These are phyloP conservation scores for Penicillium canariense DNA, from an alignment of 495 filamentous ascomycete genomes.

Conservation along the genomic window DNA sequence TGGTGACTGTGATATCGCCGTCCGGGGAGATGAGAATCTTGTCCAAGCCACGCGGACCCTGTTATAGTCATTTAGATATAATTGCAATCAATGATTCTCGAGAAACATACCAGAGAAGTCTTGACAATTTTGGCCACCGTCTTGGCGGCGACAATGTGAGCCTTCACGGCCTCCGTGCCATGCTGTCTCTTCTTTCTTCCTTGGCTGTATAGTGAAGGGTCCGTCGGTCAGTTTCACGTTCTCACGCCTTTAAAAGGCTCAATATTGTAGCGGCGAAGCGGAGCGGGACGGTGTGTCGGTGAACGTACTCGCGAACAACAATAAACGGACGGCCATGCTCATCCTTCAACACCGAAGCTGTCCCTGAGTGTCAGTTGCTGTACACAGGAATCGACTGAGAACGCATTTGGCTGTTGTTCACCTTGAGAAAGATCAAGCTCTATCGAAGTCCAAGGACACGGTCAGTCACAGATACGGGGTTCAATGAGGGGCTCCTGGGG, in stretches of 20 bases:
- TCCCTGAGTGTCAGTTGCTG: conserved; percentile 30
- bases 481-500: conserved; percentile 38
- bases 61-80: conserved; percentile 21
- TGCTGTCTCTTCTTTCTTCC: conserved; percentile 97
- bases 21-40: conserved; percentile 99
- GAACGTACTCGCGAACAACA: conserved; percentile 91
- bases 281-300: conserved; percentile 15
- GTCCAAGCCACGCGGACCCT: conserved; percentile 93
- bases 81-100: background rate
- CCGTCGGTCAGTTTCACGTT: conserved; percentile 19
- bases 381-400: background rate
- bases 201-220: conserved; percentile 58
- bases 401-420: conserved; percentile 24
- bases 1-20: conserved; percentile 98
- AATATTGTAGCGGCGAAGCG: background rate
- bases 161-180: conserved; percentile 95
- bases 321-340: conserved; percentile 97
- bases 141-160: conserved; percentile 92
- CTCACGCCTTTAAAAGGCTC: background rate
- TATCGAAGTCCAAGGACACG: conserved; percentile 26
- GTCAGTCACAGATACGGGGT: conserved; percentile 26
- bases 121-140: conserved; percentile 97
- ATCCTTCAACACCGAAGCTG: conserved; percentile 79
- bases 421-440: conserved; percentile 77
- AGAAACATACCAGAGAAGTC: conserved; percentile 68